phyloP scores from a whole-genome alignment of 805 yeast genomes.

The Isabelozyma heimii region DNA sequence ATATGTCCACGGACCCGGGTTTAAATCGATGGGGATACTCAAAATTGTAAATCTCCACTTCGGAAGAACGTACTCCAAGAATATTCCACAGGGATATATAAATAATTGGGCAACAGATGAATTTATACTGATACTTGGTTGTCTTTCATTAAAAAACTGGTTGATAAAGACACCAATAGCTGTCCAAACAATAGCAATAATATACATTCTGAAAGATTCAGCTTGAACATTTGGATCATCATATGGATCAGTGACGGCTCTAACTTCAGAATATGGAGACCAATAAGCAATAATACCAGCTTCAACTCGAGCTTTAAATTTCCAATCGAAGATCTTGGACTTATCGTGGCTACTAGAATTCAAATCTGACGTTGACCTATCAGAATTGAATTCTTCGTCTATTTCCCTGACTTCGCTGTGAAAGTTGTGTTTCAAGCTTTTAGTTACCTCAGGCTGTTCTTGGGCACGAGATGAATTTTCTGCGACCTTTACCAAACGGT shows the following conservation, averaged over 20 bases:
- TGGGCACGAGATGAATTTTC: background rate
- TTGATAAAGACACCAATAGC: slow-evolving; percentile 52
- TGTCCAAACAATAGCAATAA: slow-evolving; percentile 49
- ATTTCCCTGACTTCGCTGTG: background rate
- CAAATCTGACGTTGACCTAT: background rate
- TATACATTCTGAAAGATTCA: slow-evolving; percentile 49
- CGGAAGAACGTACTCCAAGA: slow-evolving; percentile 32
- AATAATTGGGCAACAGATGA: slow-evolving; percentile 45
- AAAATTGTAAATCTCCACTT: slow-evolving; percentile 24
- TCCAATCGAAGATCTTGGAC: slow-evolving; percentile 11
- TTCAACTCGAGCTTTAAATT: slow-evolving; percentile 33
- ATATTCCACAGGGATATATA: slow-evolving; percentile 42
- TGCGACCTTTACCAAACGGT: slow-evolving; percentile 2
- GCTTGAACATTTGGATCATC: slow-evolving; percentile 35
- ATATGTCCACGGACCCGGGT: slow-evolving; percentile 34
- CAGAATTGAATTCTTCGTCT: background rate
- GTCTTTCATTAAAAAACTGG: slow-evolving; percentile 54
- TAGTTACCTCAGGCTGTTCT: background rate
- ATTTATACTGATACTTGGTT: slow-evolving; percentile 43
- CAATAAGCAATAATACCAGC: slow-evolving; percentile 39
- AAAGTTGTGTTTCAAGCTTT: background rate
- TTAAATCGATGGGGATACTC: slow-evolving; percentile 3
- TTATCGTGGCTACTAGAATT: background rate
- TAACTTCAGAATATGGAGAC: slow-evolving; percentile 32
- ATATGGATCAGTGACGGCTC: slow-evolving; percentile 26